Evolutionary conservation across 202 grass and related monocot genomes (phyloP).

Genomic region (Schoenoplectus tabernaemontani): DNA sequence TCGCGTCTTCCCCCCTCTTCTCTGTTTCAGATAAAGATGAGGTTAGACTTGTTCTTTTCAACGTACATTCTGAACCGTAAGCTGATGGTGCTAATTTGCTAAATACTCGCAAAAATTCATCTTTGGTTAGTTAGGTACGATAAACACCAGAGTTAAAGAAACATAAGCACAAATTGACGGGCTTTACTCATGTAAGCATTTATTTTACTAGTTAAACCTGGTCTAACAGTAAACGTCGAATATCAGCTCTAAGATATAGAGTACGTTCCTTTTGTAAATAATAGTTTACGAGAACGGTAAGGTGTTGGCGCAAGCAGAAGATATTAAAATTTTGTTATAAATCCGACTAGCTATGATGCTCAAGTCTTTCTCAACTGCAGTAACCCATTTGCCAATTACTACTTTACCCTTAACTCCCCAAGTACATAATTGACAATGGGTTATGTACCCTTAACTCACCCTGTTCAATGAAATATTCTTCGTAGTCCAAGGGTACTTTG

Average conservation of each 20-base stretch:
- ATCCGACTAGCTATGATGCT: conserved; percentile 17
- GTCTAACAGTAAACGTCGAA: not conserved
- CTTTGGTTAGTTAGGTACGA: not conserved
- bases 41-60: not conserved
- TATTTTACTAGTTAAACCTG: not conserved
- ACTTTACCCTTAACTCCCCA: not conserved
- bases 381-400: not conserved
- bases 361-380: conserved; percentile 25
- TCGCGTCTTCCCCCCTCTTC: conserved; percentile 6
- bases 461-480: not conserved
- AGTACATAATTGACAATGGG: not conserved
- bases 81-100: too few species aligned
- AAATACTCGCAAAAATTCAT: not conserved
- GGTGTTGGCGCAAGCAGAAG: not conserved
- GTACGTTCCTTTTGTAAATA: not conserved
- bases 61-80: not conserved
- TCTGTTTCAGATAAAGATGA: not conserved
- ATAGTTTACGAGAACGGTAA: not conserved
- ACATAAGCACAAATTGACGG: not conserved
- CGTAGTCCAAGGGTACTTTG: not conserved
- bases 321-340: not conserved
- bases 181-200: not conserved
- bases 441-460: too few species aligned
- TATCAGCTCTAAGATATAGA: too few species aligned
- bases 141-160: not conserved